These are phyloP conservation scores for Pichia sp. DNA, from an alignment of 1,139 yeast genomes.

Conservation along the genomic window DNA sequence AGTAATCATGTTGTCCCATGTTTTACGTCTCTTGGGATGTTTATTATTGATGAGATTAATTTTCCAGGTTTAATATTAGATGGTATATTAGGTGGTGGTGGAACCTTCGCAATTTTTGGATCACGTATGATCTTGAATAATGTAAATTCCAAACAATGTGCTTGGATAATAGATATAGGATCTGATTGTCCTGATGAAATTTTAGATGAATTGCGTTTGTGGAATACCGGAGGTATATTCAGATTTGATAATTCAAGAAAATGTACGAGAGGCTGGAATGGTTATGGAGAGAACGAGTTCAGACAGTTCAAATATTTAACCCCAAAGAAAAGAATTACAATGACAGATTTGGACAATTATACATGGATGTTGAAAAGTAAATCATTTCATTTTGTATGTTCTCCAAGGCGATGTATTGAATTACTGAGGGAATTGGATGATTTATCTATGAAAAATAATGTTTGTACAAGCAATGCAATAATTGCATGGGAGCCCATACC, in stretches of 20 bases:
- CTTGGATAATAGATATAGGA: constrained; percentile 78
- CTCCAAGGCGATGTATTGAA: constrained; percentile 49
- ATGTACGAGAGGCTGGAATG: constrained; percentile 81
- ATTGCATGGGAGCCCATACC: constrained; percentile 88
- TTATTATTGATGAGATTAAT: constrained; percentile 84
- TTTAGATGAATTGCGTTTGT: constrained; percentile 41
- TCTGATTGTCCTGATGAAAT: constrained; percentile 59
- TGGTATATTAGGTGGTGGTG: constrained; percentile 84
- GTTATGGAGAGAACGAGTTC: constrained; percentile 57
- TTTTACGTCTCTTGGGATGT: constrained; percentile 74
- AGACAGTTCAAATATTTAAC: constrained; percentile 53
- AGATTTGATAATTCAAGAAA: constrained; percentile 45
- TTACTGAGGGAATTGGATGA: constrained; percentile 5
- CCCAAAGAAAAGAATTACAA: constrained; percentile 59
- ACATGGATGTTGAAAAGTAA: constrained; percentile 35
- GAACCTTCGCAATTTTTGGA: constrained; percentile 77
- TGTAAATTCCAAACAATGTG: constrained; percentile 34
- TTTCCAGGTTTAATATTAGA: constrained; percentile 42
- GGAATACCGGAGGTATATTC: constrained; percentile 59
- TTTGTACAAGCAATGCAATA: constrained; percentile 28
- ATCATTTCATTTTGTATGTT: constrained; percentile 69
- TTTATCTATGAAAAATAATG: not conserved
- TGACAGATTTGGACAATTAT: constrained; percentile 46
- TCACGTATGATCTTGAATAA: constrained; percentile 50
- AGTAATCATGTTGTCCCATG: constrained; percentile 21